Base-by-base conservation (phyloP, 2,329 filamentous ascomycete genomes). In the Coccinonectria pachysandricola region DNA sequence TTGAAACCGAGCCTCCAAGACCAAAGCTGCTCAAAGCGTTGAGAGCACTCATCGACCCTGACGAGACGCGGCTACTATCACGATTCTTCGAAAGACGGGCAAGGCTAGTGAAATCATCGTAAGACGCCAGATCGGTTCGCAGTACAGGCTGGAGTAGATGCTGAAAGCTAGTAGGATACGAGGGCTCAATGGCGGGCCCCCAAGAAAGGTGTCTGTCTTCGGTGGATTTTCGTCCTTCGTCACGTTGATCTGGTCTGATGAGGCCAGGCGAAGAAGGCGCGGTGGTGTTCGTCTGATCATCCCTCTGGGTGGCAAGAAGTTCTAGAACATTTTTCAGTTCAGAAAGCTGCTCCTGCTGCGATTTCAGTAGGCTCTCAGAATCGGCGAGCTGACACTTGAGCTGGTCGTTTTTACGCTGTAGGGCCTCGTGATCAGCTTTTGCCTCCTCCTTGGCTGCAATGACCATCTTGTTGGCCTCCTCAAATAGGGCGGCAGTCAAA, bases 381-480 rank as follows among this genome's bases (percentile, higher is more conserved):
- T 98, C 88, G 30, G 75, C 75, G 27, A 98, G 65, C 53, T 96
- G 87, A 14, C 79, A 69, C 46, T 75, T 82, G 26, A 96, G 68
- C 54, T 92, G 84, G 31, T 94, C 85, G 45, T 91, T 93, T 50
- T 84, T 84, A 48, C 80, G 81, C 31, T 86, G 77, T 21, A 87
- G 63, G 4, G 71, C 68, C 40, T 95, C 86, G 19, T 85, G 79
- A 43, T 95, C 85, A 37, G 73, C 76, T 35, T 86, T 77, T 7
- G 91, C 86, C 35, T 94, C 84, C 52, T 87, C 85, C 48, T 93
- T 84, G 19, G 88, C 88, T 10, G 45, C 51, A 20, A 88, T 83
- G 27, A 98, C 91, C 88, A 98, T 96, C 66, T 81, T 87, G 60
- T 98, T 96, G 25, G 91, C 91, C 62, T 98, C 88, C 50, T 96